These are phyloP conservation scores for Tinospora cordifolia DNA, from an alignment of 164 flowering plant species.

Conservation along the genomic window DNA sequence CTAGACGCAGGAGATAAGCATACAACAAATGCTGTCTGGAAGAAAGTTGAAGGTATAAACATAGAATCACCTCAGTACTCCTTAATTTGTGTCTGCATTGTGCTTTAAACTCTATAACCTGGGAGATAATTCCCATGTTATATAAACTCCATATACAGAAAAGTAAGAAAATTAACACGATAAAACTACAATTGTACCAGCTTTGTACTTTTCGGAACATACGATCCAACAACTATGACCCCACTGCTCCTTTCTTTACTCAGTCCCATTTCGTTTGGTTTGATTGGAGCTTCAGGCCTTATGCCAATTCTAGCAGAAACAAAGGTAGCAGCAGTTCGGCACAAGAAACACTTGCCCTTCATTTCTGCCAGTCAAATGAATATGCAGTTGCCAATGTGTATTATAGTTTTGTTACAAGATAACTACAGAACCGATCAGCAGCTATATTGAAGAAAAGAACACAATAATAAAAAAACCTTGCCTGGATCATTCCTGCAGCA, in stretches of 20 bases:
- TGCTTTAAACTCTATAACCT: constrained; percentile 77
- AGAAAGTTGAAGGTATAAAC: background rate
- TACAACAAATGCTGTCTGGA: background rate
- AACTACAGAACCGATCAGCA: background rate
- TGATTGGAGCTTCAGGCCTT: constrained; percentile 60
- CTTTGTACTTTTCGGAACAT: constrained; percentile 95
- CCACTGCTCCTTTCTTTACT: constrained; percentile 61
- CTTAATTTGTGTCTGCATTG: constrained; percentile 44
- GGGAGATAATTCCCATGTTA: constrained; percentile 12
- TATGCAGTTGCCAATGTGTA: constrained; percentile 4
- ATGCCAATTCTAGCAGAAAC: constrained; percentile 93
- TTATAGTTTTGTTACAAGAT: background rate
- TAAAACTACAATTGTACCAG: constrained; percentile 47
- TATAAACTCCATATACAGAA: background rate
- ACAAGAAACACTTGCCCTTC: constrained; percentile 80
- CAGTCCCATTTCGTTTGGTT: constrained; percentile 67
- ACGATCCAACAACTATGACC: constrained; percentile 90
- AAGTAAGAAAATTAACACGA: background rate
- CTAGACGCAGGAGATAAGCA: background rate
- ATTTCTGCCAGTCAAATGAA: constrained; percentile 69
- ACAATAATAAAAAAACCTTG: constrained; percentile 14
- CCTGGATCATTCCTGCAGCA: constrained; percentile 97
- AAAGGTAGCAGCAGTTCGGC: constrained; percentile 99
- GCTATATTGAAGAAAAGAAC: background rate
- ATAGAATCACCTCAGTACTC: constrained; percentile 60